Evolutionary conservation across 371 early-diverging fungal species (phyloP).

Genomic region (Apophysomyces ossiformis): DNA sequence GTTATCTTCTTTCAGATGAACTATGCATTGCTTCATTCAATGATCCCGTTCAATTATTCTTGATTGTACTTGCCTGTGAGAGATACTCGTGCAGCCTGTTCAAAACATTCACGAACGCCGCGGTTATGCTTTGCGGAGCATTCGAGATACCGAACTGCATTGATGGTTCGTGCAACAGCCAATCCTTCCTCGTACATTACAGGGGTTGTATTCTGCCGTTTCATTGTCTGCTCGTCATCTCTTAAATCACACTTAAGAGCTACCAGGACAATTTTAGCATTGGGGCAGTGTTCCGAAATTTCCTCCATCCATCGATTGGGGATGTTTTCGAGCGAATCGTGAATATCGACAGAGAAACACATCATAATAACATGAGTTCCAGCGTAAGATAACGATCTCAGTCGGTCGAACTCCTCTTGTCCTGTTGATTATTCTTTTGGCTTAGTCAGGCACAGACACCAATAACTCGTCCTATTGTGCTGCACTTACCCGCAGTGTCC

Average conservation of each 20-base stretch:
- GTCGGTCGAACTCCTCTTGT: slow-evolving; percentile 69
- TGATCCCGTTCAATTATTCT: background rate
- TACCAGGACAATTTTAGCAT: slow-evolving; percentile 53
- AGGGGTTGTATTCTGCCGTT: slow-evolving; percentile 24
- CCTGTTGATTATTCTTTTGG: slow-evolving; percentile 34
- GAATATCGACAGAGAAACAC: slow-evolving; percentile 63
- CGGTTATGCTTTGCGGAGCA: slow-evolving; percentile 61
- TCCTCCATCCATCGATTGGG: slow-evolving; percentile 58
- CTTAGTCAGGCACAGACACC: slow-evolving; percentile 5
- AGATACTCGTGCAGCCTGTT: slow-evolving; percentile 56
- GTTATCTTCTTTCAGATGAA: slow-evolving; percentile 8
- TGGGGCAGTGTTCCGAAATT: slow-evolving; percentile 48
- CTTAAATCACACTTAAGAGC: slow-evolving; percentile 65
- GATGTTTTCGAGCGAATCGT: slow-evolving; percentile 61
- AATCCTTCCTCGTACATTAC: slow-evolving; percentile 58
- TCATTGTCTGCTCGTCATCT: slow-evolving; percentile 33
- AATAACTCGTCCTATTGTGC: background rate
- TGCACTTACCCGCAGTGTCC: slow-evolving; percentile 88
- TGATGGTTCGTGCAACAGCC: slow-evolving; percentile 48
- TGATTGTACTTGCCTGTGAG: slow-evolving; percentile 36
- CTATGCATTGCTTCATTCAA: background rate
- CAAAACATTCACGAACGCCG: slow-evolving; percentile 57
- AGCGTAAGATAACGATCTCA: slow-evolving; percentile 56
- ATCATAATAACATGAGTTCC: slow-evolving; percentile 60
- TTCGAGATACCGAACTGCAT: slow-evolving; percentile 56